Evolutionary conservation across 2,329 filamentous ascomycete genomes (phyloP), one percentile per base, ranked within the genome.

Genomic region (Cercospora sesami): DNA sequence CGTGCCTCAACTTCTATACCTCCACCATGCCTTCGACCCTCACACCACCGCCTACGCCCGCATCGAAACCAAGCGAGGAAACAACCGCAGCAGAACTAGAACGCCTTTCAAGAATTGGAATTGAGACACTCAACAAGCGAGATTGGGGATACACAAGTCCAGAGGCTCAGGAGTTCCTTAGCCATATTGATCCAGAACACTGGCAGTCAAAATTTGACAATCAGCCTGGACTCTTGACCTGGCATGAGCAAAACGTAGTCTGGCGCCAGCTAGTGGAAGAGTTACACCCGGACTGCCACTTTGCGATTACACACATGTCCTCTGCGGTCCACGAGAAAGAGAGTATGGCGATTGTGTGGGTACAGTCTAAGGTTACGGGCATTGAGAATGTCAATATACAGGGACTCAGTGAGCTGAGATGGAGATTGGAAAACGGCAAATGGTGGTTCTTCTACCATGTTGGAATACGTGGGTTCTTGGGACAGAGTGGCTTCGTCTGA

Each of bases 351-450:
- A 68, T 48, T 28, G 66, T 71, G n/a, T 64, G 60, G 51, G 62
- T 71, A n/a, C 68, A 71, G 57, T 67, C 62, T 21, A 63, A 64
- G 42, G 68, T 69, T 3, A 61, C 65, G 16, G 68, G 68, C 1
- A 62, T 71, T 14, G 55, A 53, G 18, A 64, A 63, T 51, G 65
- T 68, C 14, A 65, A 60, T 23, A 61, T 71, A 48, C 68, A 66
- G n/a, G 69, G 68, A 14, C 63, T 70, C 23, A 71, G 69, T 59
- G 68, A 68, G 63, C 48, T 68, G 16, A 66, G 58, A 14, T 71
- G 69, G 69, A 55, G 65, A 55, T 10, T 57, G 14, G 61, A 68
- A 21, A 21, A 67, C 28, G 68, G 66, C 21, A 64, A 63, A 26
- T 71, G 69, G 69, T 59, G 62, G 60, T 68, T 67, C 31, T 66